Conservation (phyloP, 2,329 filamentous ascomycete species). For the Diaporthe amygdali region DNA sequence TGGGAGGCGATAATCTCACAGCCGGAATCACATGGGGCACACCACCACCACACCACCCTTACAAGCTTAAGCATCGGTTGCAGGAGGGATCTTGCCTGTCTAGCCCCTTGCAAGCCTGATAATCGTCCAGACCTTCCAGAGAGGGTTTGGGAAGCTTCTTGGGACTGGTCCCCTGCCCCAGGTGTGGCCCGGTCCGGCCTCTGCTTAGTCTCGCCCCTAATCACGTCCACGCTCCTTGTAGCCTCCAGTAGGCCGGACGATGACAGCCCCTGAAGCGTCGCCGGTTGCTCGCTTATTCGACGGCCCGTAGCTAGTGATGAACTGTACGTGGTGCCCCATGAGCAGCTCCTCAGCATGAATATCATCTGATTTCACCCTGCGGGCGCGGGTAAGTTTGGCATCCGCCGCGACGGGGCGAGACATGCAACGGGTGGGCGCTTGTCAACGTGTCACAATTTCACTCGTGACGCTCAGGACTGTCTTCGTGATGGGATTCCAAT, state of each 20-base stretch:
- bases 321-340: background rate
- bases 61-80: background rate
- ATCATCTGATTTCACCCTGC: background rate
- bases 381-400: too few species aligned
- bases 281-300: background rate
- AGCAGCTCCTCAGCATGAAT: background rate
- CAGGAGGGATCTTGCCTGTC: background rate
- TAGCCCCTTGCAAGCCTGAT: background rate
- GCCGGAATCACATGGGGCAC: background rate
- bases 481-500: background rate
- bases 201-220: background rate
- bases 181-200: background rate
- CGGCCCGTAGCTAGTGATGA: background rate
- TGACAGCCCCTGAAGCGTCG: background rate
- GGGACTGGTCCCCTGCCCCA: too few species aligned
- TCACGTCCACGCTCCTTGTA: background rate
- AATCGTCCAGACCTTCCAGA: background rate
- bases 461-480: background rate
- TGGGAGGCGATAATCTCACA: background rate
- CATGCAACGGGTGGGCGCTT: background rate
- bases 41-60: background rate
- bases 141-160: background rate
- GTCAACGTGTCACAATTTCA: background rate
- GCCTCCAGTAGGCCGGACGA: background rate
- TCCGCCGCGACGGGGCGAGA: background rate